Evolutionary conservation across 2,329 filamentous ascomycete species (phyloP), one percentile per base, ranked within the genome.

Genomic region (Diaporthe ampelina): DNA sequence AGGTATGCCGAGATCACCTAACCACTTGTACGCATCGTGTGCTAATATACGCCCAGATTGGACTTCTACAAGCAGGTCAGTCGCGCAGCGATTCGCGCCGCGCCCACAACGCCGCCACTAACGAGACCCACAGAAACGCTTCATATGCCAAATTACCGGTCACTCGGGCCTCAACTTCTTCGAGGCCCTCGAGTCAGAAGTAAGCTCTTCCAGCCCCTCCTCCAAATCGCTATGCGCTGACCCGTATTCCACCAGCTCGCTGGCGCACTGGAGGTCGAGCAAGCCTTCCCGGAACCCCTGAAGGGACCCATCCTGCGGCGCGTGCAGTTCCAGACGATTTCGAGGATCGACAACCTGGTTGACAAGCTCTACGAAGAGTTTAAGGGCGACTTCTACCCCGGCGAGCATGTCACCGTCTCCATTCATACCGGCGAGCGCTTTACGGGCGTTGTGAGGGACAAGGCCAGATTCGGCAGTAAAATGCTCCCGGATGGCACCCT

Each of bases 131-230:
- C 79, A 96, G 92, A 94, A 92, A 81, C 92, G 93, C 72, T 99
- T 98, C 83, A 98, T 97, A 76, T 98, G 97, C 84, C 94, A 97
- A 82, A 97, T 98, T 77, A 98, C 95, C 17, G 97, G 97, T 71
- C 96, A 97, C 82, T 97, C 95, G 40, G 93, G 93, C 70, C 87
- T 98, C 77, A 96, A 91, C 4, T 99, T 97, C 83, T 98, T 98
- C 80, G 95, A 98, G 78, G 97, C 97, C 35, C 89, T 96, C 40
- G 92, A 94, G 83, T 97, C 95, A 85, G 95, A 98, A 91, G 95
- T 97, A 89, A 77, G 92, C 32, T 37, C 59, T 26, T 86, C 15
- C 63, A 24, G 26, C 48, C 70, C 29, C 72, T 29, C 43, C 52
- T 56, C 68, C 26, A 29, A 71, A 21, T 75, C 70, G 29, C 57